Conservation (phyloP, 495 filamentous ascomycete species). For the Aspergillus affinis region DNA sequence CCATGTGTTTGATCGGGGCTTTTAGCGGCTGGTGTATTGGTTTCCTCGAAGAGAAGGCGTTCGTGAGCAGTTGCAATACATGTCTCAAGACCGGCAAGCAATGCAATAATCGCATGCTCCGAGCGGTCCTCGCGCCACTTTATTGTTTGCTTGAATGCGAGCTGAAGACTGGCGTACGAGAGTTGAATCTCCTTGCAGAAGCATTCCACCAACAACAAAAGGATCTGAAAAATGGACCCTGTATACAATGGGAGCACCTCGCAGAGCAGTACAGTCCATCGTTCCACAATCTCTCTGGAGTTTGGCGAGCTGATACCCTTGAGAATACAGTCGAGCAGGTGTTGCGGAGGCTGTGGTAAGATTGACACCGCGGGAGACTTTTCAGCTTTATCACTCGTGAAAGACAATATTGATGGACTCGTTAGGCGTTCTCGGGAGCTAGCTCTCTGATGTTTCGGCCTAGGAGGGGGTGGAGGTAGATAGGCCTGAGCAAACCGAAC, state of each 20-base stretch:
- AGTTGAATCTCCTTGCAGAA: constrained; percentile 72
- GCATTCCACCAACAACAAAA: constrained; percentile 87
- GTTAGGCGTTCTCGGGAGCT: constrained; percentile 45
- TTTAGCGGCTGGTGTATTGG: constrained; percentile 63
- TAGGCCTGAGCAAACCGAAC: constrained; percentile 56
- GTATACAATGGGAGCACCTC: constrained; percentile 82
- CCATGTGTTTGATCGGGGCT: constrained; percentile 83
- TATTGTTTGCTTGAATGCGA: constrained; percentile 43
- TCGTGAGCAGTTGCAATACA: constrained; percentile 87
- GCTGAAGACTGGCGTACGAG: constrained; percentile 65
- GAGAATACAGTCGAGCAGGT: constrained; percentile 78
- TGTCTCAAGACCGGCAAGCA: constrained; percentile 87
- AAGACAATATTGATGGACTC: constrained; percentile 48
- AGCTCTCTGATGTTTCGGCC: constrained; percentile 43
- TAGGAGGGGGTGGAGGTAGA: constrained; percentile 34
- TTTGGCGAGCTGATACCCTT: constrained; percentile 74
- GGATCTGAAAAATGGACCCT: constrained; percentile 79
- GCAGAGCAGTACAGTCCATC: constrained; percentile 85
- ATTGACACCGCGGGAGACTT: constrained; percentile 28
- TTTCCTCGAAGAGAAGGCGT: constrained; percentile 72
- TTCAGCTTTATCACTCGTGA: constrained; percentile 48
- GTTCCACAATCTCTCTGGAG: constrained; percentile 77
- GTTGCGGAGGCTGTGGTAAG: constrained; percentile 61
- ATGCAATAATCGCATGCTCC: constrained; percentile 58
- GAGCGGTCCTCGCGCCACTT: constrained; percentile 45